Evolutionary conservation across 768 basidiomycete genomes (phyloP).

Genomic region (Hygrophoropsis aurantiaca): DNA sequence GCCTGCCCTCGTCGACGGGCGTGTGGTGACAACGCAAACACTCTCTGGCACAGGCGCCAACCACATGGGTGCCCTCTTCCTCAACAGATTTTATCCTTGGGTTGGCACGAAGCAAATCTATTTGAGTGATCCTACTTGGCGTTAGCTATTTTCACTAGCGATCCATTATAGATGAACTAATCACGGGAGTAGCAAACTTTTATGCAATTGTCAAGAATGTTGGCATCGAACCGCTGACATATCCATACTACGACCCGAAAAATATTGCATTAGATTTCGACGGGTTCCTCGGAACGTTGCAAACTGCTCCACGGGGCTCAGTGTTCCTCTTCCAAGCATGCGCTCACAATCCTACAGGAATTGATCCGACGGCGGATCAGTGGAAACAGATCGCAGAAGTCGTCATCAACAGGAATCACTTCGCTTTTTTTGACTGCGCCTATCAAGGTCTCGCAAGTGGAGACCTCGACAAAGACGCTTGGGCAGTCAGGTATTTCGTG

Average conservation of each 20-base stretch:
- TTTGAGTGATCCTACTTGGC: conserved; percentile 94
- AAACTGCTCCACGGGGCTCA: conserved; percentile 69
- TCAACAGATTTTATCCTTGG: conserved; percentile 79
- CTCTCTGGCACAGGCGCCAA: conserved; percentile 97
- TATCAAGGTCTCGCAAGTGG: conserved; percentile 98
- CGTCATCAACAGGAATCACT: conserved; percentile 74
- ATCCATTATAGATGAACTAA: conserved; percentile 6
- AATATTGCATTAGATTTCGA: conserved; percentile 84
- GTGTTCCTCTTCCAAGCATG: conserved; percentile 92
- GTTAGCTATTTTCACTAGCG: conserved; percentile 53
- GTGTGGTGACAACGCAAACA: conserved; percentile 84
- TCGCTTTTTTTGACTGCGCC: conserved; percentile 92
- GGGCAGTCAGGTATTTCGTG: conserved; percentile 88
- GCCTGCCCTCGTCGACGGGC: conserved; percentile 64
- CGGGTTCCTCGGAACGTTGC: conserved; percentile 61
- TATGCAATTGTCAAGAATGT: conserved; percentile 89
- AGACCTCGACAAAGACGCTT: conserved; percentile 86
- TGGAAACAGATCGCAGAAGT: conserved; percentile 78
- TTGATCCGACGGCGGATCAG: conserved; percentile 87
- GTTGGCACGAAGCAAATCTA: conserved; percentile 67
- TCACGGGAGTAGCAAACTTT: conserved; percentile 72
- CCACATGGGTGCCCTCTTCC: conserved; percentile 86
- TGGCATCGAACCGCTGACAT: conserved; percentile 81
- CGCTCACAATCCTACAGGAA: conserved; percentile 96
- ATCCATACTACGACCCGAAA: conserved; percentile 89